Evolutionary conservation across 139 green algal genomes (phyloP).

Genomic region (Desmodesmus armatus): DNA sequence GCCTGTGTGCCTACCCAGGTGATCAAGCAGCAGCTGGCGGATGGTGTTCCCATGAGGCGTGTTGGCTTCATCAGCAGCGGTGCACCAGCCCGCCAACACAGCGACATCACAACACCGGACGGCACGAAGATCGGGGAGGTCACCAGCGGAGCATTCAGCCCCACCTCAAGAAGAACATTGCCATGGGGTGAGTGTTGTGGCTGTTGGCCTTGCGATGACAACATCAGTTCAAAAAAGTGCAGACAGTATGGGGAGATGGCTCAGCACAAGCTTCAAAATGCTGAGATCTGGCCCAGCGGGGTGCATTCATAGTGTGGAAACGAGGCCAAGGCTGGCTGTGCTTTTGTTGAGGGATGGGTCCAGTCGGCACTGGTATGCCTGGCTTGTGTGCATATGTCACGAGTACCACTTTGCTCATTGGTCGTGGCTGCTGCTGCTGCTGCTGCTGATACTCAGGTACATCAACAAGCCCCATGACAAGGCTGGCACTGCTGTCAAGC

Average conservation of each 20-base stretch:
- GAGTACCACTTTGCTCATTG: background rate
- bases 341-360: background rate
- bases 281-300: too few species aligned
- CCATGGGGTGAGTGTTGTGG: conserved; percentile 95
- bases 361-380: too few species aligned
- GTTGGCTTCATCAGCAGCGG: conserved; percentile 93
- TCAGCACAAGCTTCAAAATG: too few species aligned
- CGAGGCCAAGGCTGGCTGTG: background rate
- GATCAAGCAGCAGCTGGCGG: conserved; percentile 95
- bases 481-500: conserved; percentile 93
- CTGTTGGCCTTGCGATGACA: too few species aligned
- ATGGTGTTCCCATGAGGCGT: conserved; percentile 86
- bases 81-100: conserved; percentile 89
- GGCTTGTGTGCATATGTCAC: background rate
- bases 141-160: conserved; percentile 94
- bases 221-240: too few species aligned
- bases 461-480: conserved; percentile 93
- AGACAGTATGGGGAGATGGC: too few species aligned
- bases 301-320: too few species aligned
- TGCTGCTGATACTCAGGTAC: conserved; percentile 72
- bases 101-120: conserved; percentile 77
- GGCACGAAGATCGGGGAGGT: conserved; percentile 90
- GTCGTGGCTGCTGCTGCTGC: conserved; percentile 6
- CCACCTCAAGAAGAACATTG: conserved; percentile 98
- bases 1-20: conserved; percentile 46